Percentiles rank a stretch among this genome's conserved stretches.
Conservation (phyloP, 257 asterid genomes). For the Plantago elongata region DNA sequence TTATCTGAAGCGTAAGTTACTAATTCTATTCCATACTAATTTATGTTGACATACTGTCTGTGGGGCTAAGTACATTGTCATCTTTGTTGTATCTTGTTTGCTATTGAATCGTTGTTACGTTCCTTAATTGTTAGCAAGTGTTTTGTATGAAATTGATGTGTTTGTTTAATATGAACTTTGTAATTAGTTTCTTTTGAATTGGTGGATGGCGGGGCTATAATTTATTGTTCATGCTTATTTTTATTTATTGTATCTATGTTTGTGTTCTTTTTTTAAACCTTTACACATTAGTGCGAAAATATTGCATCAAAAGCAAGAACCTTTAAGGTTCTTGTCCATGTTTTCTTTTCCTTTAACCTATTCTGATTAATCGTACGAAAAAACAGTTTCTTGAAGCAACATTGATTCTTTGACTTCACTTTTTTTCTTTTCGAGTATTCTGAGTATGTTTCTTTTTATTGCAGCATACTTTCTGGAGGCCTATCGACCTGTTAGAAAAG, state of each 20-base stretch:
- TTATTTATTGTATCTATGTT: too few relatives aligned
- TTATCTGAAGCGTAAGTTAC: conserved; percentile 58
- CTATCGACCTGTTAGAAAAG: conserved; percentile 50
- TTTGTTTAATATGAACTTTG: too few relatives aligned
- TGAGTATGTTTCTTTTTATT: neutral
- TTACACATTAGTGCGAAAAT: too few relatives aligned
- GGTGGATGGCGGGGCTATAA: too few relatives aligned
- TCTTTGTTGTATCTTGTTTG: neutral
- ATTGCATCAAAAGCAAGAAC: too few relatives aligned
- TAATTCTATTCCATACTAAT: neutral
- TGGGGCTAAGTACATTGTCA: neutral
- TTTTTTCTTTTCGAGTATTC: neutral
- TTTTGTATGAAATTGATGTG: too few relatives aligned
- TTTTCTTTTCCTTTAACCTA: too few relatives aligned
- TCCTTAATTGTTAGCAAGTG: neutral
- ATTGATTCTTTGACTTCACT: neutral
- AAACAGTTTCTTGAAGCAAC: too few relatives aligned
- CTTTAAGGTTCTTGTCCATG: too few relatives aligned
- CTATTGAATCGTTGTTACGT: neutral
- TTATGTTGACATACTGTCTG: neutral
- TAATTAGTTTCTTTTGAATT: too few relatives aligned
- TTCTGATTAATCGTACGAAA: neutral
- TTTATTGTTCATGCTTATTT: too few relatives aligned
- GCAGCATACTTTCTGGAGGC: conserved; percentile 58
- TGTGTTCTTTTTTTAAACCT: too few relatives aligned